Base-by-base conservation (phyloP, 768 basidiomycete genomes). In the Mycena alexandri region DNA sequence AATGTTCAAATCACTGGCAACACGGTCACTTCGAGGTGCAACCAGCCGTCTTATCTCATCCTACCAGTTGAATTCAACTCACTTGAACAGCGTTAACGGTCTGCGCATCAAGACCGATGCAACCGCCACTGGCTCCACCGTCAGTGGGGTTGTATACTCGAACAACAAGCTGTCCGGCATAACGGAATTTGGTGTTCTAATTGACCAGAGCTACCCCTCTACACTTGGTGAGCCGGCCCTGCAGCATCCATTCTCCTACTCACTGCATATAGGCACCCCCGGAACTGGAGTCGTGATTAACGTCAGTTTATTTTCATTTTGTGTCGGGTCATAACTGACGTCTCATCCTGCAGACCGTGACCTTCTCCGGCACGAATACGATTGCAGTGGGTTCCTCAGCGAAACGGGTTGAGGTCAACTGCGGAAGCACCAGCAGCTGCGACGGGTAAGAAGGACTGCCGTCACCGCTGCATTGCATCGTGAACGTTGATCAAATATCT, bases 211-310 rank as follows among this genome's bases (percentile, higher is more conserved):
- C 22, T 74, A 74, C 33, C 69, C 72, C 0, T 46, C 66, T 1
- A 73, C 72, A 6, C 53, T 74, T 5, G 71, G 68, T 63, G 29
- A 29, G 29, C 29, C 29, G 29, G 29, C 29, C 3, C 29, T 29
- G 29, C 29, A 3, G 29, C 29, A 29, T 38, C 9, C 38, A 2
- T 38, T 5, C 38, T 38, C 16, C 14, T 33, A 38, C 33, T 33
- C 22, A 7, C 10, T 24, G 7, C 13, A 41, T 44, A 14, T 25
- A 69, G 68, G 70, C 12, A 73, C 72, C 8, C 70, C 70, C 1
- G 72, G 72, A 25, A 73, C 72, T 3, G 72, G 72, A 22, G 72
- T 73, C 7, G 50, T 73, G 24, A 69, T 73, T 34, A 69, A 71
- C 29, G 72, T 73, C 10, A 34, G 67, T 17, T 38, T 50, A 10